Base-by-base conservation (phyloP, 1,284 basidiomycete species). In the Paramarasmius palmivorus region DNA sequence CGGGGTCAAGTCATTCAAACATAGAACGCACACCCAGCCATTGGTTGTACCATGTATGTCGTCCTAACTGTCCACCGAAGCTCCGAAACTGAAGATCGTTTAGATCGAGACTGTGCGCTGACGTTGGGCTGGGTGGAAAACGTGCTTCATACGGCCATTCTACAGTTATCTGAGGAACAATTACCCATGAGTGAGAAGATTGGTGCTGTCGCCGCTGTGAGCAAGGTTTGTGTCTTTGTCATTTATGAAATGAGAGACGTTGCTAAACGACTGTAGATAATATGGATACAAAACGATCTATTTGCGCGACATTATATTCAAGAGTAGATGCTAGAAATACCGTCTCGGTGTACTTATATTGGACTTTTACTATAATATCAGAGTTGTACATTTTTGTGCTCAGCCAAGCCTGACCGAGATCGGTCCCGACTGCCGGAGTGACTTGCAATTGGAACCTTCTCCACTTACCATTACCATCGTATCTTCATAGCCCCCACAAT, bases 221-320 rank as follows among this genome's bases (percentile, higher is more conserved):
- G 73, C 58, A 78, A 78, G 70, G 77, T 76, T 44, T n/a, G 60
- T 55, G 25, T 58, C 34, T 36, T 44, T 44, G 22, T 25, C 2
- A 37, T 52, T 19, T 52, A n/a, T 47, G 19, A 41, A 37, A 34
- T 45, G 35, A 25, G 26, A 38, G 19, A 19, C 14, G 32, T 39
- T 9, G 15, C 36, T 34, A 25, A 12, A n/a, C 50, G 20, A 7
- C 23, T 20, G 3, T 49, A 76, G 74, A 64, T 77, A 40, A 59
- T 78, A 14, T 77, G 75, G 75, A 73, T 77, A 22, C 76, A 79
- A 59, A 79, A 78, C 50, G 76, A 77, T 50, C 66, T 77, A n/a
- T 77, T 77, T 55, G 68, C 74, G 10, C 69, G 74, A 12, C 74
- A 76, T 53, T 76, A 76, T 52, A 68, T 74, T 49, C 57, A 67